Evolutionary conservation across 73 alveolate genomes (phyloP), one percentile per base, ranked within the genome.

Genomic region (Paramecium primaurelia): DNA sequence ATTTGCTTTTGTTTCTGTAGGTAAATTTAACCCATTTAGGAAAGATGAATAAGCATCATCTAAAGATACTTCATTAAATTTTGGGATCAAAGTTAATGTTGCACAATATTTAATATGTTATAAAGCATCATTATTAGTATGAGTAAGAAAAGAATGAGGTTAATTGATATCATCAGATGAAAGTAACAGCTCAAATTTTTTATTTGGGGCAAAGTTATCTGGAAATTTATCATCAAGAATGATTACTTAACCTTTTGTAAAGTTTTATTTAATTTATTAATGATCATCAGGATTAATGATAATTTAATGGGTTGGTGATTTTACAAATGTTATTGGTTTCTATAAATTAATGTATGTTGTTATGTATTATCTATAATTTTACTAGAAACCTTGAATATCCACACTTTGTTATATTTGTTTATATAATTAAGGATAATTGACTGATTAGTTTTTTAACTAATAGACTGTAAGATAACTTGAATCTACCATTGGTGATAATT

Each of bases 401-500:
- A 30, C 16, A 64, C 2, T 64, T 5, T 42, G 6, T 54, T 54
- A 2, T 54, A 54, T 54, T 3, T n/a, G 5, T 37, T 32, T 0
- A 28, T 20, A 7, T 28, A 12, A 32, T 4, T 16, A 28, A 11
- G 4, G 11, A 5, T 12, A 25, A 16, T 64, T 90, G 14, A 1
- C 4, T 18, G 22, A 3, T 16, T n/a, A 3, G 2, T 16, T 37
- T 14, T 1, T 42, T 80, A 8, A 37, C 2, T 1, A 69, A 34
- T 16, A 58, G 30, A 45, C 96, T 88, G 77, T 96, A 94, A 59
- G 95, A 96, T 71, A 44, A 25, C 34, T 71, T 38, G 60, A 60
- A 37, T 71, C 45, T 6, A 36, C 49, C 6, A 59, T 59, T 0
- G 32, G 22, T 20, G 32, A 22, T 20, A 42, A 25, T 9, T 8